Base-by-base conservation (phyloP, 2,329 filamentous ascomycete genomes). In the Botrytis sinoallii region DNA sequence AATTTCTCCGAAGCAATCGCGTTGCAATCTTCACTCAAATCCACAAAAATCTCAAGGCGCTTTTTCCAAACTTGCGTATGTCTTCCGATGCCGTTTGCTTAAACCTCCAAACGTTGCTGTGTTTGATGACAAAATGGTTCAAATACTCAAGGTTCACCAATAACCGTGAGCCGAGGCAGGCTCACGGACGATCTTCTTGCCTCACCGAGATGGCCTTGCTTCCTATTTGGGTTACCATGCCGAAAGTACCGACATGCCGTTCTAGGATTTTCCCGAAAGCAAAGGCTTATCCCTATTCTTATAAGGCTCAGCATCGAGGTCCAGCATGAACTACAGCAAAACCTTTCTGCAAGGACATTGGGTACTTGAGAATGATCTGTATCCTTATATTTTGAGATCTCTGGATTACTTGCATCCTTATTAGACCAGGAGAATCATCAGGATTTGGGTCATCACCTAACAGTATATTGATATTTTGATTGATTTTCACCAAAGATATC, bases 21-120 rank as follows among this genome's bases (percentile, higher is more conserved):
- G 12, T n/a, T 42, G 70, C 38, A 60, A 59, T 40, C 35, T 66
- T 57, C 70, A 66, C 64, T 52, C 6, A 42, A 60, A 71, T 71
- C 60, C 70, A 71, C 70, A 71, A 66, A 69, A 52, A 48, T 59
- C 29, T 55, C 65, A 29, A 68, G 69, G 69, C 42, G 55, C 42
- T 64, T 60, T 71, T 52, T 32, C 70, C 57, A 40, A 52, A 65
- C 59, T 65, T 57, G 32, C 44, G 32, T 57, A 44, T 66, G 10
- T 71, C 38, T 38, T 44, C 70, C 70, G 70, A 72, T 22, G 12
- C 61, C 18, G 46, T 44, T 22, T 67, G 14, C 29, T 52, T 35
- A 29, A 71, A 71, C 32, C 18, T 71, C 18, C 44, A 52, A n/a
- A 48, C 22, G 25, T 32, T 63, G 57, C 69, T 61, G 42, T 0